Evolutionary conservation across 306 rosid genomes (phyloP), one percentile per base, ranked within the genome.

Genomic region (Fragaria vesca): DNA sequence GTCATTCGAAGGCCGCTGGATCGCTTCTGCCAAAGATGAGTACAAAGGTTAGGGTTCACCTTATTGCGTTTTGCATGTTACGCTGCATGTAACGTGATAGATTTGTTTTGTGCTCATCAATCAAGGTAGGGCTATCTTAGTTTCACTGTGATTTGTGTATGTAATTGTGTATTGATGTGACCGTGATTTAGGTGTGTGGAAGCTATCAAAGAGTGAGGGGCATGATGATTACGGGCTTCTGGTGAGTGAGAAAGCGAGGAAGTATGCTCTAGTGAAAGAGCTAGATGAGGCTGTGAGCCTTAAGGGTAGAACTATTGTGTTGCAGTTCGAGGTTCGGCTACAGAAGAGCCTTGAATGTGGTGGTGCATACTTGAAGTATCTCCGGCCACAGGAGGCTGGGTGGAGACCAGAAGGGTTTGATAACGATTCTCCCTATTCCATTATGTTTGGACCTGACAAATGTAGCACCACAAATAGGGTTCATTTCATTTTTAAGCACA

Each of bases 291-390:
- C 86, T 71, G 91, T 85, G 75, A 86, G 74, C 79, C 85, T 95
- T 15, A 88, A 82, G 81, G 97, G 88, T 17, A 87, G 91, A 71
- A 83, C 89, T 20, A 76, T 91, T 73, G 98, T 89, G 54, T 95
- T 95, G 18, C 98, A 95, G 86, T 95, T 85, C 51, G 98, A 95
- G 88, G 85, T 85, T 26, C 92, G 97, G 67, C 89, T 92, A 20
- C 98, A 95, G 72, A 85, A 91, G 71, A 97, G 97, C 72, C 97
- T 95, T 15, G 98, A 95, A 82, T 95, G 98, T 80, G 97, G 98
- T 71, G 98, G 98, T 81, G 97, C 98, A 6, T 95, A 95, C 87
- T 77, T 95, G 78, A 95, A 95, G 73, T 95, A 88, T 78, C 96
- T 92, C 69, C 89, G 89, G 54, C 91, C 98, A 10, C 98, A 95